Evolutionary conservation across 768 basidiomycete genomes (phyloP), one percentile per base, ranked within the genome.

Genomic region (Porphyrellus cyaneotinctus): DNA sequence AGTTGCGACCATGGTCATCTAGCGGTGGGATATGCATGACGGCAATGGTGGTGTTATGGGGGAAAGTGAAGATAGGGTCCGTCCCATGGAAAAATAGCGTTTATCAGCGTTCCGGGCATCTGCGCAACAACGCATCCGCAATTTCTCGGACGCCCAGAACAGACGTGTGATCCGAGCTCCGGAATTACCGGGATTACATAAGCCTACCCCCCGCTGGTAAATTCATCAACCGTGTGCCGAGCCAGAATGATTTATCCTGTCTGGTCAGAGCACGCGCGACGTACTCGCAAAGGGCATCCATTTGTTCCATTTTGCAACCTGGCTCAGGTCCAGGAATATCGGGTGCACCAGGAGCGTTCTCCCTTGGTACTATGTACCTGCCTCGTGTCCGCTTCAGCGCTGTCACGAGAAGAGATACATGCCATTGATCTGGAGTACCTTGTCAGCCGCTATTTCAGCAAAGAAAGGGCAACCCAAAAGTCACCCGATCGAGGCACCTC

Each of bases 91-190:
- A 60, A 58, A 64, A 43, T 49, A 43, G 57, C 37, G 65, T 71
- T 69, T 69, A 69, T 69, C 66, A 68, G 43, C 54, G 47, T 62
- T 62, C 53, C 33, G 56, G 56, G 57, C 53, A 62, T 54, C 47
- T 62, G 53, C 35, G 57, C 42, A 50, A 48, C 46, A 30, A 41
- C 54, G 20, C 45, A 47, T 37, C 30, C 46, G 51, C 23, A 51
- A 44, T 51, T 45, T 58, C 54, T 58, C 57, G 55, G 59, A 51
- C 47, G 33, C 51, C 6, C 50, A n/a, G 53, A 52, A 47, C 31
- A 43, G 47, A 50, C 33, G 57, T 57, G 64, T 57, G 68, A 68
- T 66, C 68, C 62, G 58, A 56, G 49, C 38, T 58, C 68, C 68
- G 68, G 49, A 47, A 47, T 17, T 30, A 57, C 52, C 68, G 68